Percentiles rank a stretch among this genome's conserved stretches.
Evolutionary conservation across 495 filamentous ascomycete species (phyloP).

Genomic region (Tetracladium setigerum): DNA sequence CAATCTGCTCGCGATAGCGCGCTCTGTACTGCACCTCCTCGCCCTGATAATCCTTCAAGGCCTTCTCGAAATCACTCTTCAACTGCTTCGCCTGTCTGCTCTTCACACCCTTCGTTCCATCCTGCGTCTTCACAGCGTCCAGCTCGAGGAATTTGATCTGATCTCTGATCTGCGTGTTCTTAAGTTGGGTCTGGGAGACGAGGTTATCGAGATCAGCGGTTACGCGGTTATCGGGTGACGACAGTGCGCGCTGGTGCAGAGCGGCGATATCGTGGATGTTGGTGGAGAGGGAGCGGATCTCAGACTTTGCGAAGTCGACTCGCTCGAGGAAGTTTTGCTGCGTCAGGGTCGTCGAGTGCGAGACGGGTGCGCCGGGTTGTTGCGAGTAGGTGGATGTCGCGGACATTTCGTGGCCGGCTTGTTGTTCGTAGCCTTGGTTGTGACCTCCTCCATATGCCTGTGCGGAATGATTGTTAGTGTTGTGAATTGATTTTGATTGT

Average conservation of each 20-base stretch:
- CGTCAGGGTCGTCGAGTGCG: constrained; percentile 28
- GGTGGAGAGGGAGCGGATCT: constrained; percentile 47
- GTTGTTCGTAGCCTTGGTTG: constrained; percentile 1
- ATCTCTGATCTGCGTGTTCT: constrained; percentile 58
- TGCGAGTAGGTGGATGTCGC: constrained; percentile 17
- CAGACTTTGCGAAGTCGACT: constrained; percentile 46
- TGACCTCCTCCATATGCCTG: constrained; percentile 8
- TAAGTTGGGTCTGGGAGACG: constrained; percentile 55
- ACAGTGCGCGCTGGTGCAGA: constrained; percentile 53
- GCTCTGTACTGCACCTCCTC: constrained; percentile 59
- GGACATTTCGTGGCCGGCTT: constrained; percentile 12
- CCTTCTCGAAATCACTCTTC: constrained; percentile 56
- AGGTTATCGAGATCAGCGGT: constrained; percentile 39
- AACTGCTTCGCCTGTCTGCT: constrained; percentile 52
- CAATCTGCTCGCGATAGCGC: constrained; percentile 62
- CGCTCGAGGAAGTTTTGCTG: constrained; percentile 53
- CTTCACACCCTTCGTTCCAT: constrained; percentile 48
- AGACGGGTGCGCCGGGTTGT: constrained; percentile 16
- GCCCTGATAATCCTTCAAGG: constrained; percentile 53
- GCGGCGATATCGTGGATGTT: constrained; percentile 49
- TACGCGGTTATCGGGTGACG: constrained; percentile 38
- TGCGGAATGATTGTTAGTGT: no score
- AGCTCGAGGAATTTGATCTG: constrained; percentile 59
- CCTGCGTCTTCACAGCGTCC: constrained; percentile 50
- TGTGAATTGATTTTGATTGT: neutral